Percentiles rank a stretch among this genome's conserved stretches.
Evolutionary conservation across 2,329 filamentous ascomycete species (phyloP).

Genomic region (Diaporthe ilicicola): DNA sequence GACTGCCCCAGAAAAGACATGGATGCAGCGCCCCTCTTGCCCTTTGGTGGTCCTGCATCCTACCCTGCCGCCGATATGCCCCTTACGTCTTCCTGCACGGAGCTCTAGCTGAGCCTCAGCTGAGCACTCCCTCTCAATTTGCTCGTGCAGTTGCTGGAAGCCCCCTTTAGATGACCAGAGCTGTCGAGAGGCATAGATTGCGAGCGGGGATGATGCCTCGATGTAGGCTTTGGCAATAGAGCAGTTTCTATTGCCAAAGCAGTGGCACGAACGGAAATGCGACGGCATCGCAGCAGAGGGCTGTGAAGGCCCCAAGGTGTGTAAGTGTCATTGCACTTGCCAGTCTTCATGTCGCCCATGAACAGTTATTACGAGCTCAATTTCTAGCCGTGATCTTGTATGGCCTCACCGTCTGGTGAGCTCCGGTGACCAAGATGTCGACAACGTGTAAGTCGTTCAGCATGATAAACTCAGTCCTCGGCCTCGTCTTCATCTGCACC

Average conservation of each 20-base stretch:
- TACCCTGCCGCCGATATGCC: slow-evolving; percentile 5
- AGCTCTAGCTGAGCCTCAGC: slow-evolving; percentile 10
- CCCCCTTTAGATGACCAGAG: slow-evolving; percentile 1
- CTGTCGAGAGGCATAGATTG: background rate
- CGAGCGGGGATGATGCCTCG: background rate
- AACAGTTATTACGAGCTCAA: background rate
- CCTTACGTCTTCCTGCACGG: slow-evolving; percentile 9
- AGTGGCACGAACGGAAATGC: too few relatives aligned
- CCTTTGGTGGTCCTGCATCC: background rate
- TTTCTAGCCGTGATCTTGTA: background rate
- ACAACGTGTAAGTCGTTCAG: slow-evolving; percentile 10
- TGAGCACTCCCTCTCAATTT: slow-evolving; percentile 2
- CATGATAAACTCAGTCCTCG: slow-evolving; percentile 33
- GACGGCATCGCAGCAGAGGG: background rate
- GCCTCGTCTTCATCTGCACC: slow-evolving; percentile 45
- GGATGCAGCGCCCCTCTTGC: background rate
- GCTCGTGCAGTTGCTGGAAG: background rate
- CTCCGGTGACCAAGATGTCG: background rate
- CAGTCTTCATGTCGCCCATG: background rate
- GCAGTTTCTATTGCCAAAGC: too few relatives aligned
- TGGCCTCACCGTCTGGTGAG: background rate
- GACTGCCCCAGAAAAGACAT: background rate
- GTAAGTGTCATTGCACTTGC: background rate
- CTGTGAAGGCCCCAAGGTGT: background rate
- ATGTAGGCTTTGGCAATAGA: background rate